Conservation (phyloP, 2,329 filamentous ascomycete genomes). For the Gyromitra esculenta region DNA sequence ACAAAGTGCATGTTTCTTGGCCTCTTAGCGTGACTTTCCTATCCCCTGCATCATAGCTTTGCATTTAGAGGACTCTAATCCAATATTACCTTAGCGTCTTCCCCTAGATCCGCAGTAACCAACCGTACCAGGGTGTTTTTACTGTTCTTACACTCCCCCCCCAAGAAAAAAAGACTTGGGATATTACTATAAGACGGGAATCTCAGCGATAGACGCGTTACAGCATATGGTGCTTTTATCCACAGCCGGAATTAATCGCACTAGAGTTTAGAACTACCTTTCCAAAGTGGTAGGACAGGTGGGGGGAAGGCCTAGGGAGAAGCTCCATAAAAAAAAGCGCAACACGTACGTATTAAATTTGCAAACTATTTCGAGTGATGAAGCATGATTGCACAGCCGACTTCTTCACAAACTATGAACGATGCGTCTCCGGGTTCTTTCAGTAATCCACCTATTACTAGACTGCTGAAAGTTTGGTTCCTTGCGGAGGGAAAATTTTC, state of each 20-base stretch:
- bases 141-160: background rate
- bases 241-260: background rate
- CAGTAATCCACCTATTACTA: background rate
- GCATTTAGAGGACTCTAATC: background rate
- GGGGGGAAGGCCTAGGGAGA: background rate
- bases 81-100: background rate
- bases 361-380: constrained; percentile 19
- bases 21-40: background rate
- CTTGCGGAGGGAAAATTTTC: background rate
- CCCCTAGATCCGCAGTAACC: background rate
- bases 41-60: constrained; percentile 9
- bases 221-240: background rate
- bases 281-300: background rate
- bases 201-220: no score
- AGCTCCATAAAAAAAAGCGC: no score
- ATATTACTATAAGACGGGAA: no score
- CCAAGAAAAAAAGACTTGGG: no score
- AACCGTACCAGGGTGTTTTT: background rate
- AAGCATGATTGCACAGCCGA: constrained; percentile 2
- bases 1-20: constrained; percentile 10
- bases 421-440: background rate
- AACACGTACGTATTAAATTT: no score
- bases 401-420: background rate
- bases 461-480: background rate
- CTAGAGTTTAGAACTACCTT: background rate